Conservation (phyloP, 352 stramenopile species). For the Pythium utonaiense region DNA sequence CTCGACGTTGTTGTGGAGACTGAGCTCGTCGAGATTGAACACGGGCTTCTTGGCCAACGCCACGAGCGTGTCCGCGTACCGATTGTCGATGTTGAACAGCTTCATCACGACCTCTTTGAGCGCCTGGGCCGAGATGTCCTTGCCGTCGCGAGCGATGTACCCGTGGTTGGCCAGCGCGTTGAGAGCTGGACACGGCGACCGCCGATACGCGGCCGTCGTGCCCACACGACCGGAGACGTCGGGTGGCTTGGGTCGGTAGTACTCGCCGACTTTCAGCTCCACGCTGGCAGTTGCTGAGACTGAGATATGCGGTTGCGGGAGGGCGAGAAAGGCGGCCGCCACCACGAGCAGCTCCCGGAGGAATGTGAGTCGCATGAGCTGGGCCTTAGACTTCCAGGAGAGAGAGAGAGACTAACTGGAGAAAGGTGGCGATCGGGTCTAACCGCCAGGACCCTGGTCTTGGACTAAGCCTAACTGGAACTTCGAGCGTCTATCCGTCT, state of each 20-base stretch:
- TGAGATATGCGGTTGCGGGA: not conserved
- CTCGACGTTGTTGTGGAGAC: conserved; percentile 40
- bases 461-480: conserved; percentile 12
- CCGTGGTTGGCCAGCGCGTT: conserved; percentile 53
- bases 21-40: conserved; percentile 37
- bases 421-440: no score
- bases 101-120: conserved; percentile 28
- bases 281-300: not conserved
- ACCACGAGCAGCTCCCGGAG: not conserved
- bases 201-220: conserved; percentile 20
- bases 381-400: not conserved
- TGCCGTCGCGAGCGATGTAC: conserved; percentile 32
- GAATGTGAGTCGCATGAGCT: not conserved
- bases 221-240: conserved; percentile 13
- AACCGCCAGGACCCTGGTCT: no score
- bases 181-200: conserved; percentile 40
- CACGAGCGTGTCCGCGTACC: conserved; percentile 24
- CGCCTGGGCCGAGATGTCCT: conserved; percentile 24
- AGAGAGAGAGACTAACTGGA: conserved; percentile 14
- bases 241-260: conserved; percentile 8
- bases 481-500: no score
- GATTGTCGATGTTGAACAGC: conserved; percentile 34
- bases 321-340: not conserved
- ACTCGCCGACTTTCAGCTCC: conserved; percentile 13
- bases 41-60: conserved; percentile 18